Evolutionary conservation across 1,139 yeast species (phyloP), one percentile per base, ranked within the genome.

Genomic region (Yamadazyma aaseri): DNA sequence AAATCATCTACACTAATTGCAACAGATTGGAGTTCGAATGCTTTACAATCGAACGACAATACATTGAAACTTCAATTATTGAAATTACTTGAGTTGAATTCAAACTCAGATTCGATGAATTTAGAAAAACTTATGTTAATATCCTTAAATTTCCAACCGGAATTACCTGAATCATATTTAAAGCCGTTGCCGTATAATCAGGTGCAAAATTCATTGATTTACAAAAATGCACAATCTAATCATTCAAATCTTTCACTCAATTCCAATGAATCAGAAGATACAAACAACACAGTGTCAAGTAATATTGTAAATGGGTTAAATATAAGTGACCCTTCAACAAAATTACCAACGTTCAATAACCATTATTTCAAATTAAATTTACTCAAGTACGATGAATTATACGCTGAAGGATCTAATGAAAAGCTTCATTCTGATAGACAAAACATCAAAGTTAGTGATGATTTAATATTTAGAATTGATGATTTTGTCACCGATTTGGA

Each of bases 301-400:
- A 21, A 20, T 22, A 25, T 16, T 10, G n/a, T 28, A 12, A 27
- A 21, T 9, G 51, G 15, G 31, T 38, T 38, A 17, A 31, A 22
- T 23, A 22, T 12, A 20, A 26, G 20, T 13, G 49, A 48, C 31
- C 59, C 65, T 1, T 22, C 49, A 4, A 32, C 51, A 2, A 57
- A 48, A 34, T 40, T 69, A 9, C 76, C 76, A 1, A 36, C 49
- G 1, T 67, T 71, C 49, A 69, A 70, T 42, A 65, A 68, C 36
- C 42, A 54, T 12, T 60, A 57, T 41, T 69, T 66, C 46, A 63
- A 60, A 36, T 52, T 70, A 17, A 51, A 64, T 29, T 46, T 68
- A 17, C 34, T 47, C 5, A 63, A 63, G 41, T 69, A 68, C 41
- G 74, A 68, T 43, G 71, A 66, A 16, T 49, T 61, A 30, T 45